Conservation (phyloP, 441 rosid species). For the Euphorbia schlechtendalii region DNA sequence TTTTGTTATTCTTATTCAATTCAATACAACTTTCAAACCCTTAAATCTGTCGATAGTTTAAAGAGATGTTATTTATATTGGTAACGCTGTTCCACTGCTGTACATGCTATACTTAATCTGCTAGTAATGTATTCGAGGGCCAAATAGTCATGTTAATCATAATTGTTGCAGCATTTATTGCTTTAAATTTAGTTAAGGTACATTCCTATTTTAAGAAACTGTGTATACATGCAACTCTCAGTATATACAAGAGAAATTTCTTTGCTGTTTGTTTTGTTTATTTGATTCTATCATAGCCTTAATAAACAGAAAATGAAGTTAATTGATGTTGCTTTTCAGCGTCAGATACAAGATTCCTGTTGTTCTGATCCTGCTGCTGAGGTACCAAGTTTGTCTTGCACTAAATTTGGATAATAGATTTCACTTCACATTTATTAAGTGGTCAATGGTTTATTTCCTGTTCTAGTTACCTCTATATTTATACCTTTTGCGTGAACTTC, state of each 20-base stretch:
- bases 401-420: background rate
- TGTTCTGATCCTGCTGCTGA: slow-evolving; percentile 66
- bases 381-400: slow-evolving; percentile 37
- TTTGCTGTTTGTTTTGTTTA: background rate
- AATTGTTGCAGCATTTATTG: background rate
- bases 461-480: slow-evolving; percentile 60
- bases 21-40: too few relatives aligned
- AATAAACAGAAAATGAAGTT: slow-evolving; percentile 3
- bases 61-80: background rate
- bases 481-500: slow-evolving; percentile 69
- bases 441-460: slow-evolving; percentile 19
- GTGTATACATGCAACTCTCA: background rate
- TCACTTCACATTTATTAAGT: slow-evolving; percentile 1
- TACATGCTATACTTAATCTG: background rate
- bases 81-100: background rate
- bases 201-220: background rate
- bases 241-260: background rate
- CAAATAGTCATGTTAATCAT: background rate
- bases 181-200: background rate
- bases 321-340: slow-evolving; percentile 19
- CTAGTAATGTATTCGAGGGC: background rate
- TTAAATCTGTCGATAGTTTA: background rate
- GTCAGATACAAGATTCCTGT: slow-evolving; percentile 48
- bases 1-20: too few relatives aligned
- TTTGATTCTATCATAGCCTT: background rate